Percentiles rank a stretch among this genome's conserved stretches.
phyloP scores from a whole-genome alignment of 2,329 filamentous ascomycete species.

The Alternaria angustiovoidea region DNA sequence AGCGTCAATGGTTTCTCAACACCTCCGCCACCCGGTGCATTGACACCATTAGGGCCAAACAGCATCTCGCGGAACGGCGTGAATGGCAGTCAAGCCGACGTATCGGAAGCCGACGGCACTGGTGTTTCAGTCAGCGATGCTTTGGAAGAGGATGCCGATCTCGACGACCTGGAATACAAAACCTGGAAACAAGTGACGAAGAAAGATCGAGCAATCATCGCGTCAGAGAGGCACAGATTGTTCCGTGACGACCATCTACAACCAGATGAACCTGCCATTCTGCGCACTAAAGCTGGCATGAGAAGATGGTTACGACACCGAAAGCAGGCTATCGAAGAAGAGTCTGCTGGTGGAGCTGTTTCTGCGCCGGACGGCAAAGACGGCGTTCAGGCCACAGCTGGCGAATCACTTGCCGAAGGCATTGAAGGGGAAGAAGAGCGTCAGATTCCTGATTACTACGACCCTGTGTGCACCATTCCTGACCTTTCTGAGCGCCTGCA shows the following conservation, averaged over 20 bases:
- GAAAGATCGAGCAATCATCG: conserved; percentile 86
- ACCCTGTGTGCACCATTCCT: conserved; percentile 83
- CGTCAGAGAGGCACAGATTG: conserved; percentile 84
- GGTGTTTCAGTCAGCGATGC: conserved; percentile 72
- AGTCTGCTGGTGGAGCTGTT: conserved; percentile 57
- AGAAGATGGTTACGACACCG: conserved; percentile 83
- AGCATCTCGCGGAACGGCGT: conserved; percentile 67
- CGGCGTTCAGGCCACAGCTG: conserved; percentile 58
- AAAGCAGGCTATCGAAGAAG: conserved; percentile 65
- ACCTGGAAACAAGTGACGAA: conserved; percentile 99
- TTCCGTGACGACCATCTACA: conserved; percentile 89
- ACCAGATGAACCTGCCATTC: conserved; percentile 82
- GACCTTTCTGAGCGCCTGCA: conserved; percentile 79
- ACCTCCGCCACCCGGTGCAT: conserved; percentile 77
- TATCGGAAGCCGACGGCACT: conserved; percentile 83
- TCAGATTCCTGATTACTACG: conserved; percentile 93
- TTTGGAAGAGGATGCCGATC: conserved; percentile 77
- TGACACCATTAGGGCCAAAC: conserved; percentile 77
- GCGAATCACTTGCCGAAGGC: conserved; percentile 89
- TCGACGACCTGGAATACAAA: conserved; percentile 91
- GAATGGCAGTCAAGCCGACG: conserved; percentile 76
- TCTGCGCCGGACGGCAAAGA: conserved; percentile 57
- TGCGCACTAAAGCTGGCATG: conserved; percentile 88
- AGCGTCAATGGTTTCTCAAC: conserved; percentile 86
- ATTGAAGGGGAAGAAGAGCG: conserved; percentile 83